A percentile compares a stretch with the other conserved stretches of the same genome.
These are phyloP conservation scores for Pseudocercospora pini-densiflorae DNA, from an alignment of 2,329 filamentous ascomycete species.

Conservation along the genomic window DNA sequence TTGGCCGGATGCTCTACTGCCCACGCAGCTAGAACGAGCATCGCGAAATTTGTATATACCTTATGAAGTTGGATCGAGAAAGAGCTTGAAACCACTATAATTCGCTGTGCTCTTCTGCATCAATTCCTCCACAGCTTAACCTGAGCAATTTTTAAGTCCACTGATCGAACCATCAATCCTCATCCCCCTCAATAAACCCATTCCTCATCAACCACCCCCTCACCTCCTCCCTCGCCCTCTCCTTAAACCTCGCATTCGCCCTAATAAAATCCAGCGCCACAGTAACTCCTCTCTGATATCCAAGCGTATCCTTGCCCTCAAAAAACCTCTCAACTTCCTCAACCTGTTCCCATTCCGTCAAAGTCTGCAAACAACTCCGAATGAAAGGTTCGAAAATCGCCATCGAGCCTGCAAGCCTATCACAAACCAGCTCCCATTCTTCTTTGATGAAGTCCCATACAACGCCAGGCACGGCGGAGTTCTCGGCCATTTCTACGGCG, in stretches of 20 bases:
- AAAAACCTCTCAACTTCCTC: conserved; percentile 12
- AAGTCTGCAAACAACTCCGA: conserved; percentile 6
- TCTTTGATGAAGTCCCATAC: conserved; percentile 3
- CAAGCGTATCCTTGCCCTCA: conserved; percentile 2
- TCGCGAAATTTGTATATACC: too few relatives aligned
- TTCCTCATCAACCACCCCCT: not conserved
- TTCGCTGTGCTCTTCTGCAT: too few relatives aligned
- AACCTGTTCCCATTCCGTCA: not conserved
- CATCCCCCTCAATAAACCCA: not conserved
- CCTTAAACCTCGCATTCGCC: conserved; percentile 8
- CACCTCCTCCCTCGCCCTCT: conserved; percentile 6
- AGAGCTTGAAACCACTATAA: too few relatives aligned
- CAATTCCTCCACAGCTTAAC: too few relatives aligned
- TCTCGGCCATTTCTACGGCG: not conserved
- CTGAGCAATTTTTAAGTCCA: too few relatives aligned
- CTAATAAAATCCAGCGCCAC: conserved; percentile 5
- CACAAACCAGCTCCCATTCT: not conserved
- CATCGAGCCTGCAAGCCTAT: not conserved
- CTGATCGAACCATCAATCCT: too few relatives aligned
- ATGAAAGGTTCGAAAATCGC: conserved; percentile 10
- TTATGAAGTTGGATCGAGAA: too few relatives aligned
- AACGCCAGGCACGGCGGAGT: not conserved
- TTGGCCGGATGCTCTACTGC: too few relatives aligned
- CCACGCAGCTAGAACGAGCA: too few relatives aligned
- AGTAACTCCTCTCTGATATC: conserved; percentile 2